A percentile compares a stretch with the other conserved stretches of the same genome.
Conservation (phyloP, 1,139 yeast species). For the Wickerhamiella infanticola region DNA sequence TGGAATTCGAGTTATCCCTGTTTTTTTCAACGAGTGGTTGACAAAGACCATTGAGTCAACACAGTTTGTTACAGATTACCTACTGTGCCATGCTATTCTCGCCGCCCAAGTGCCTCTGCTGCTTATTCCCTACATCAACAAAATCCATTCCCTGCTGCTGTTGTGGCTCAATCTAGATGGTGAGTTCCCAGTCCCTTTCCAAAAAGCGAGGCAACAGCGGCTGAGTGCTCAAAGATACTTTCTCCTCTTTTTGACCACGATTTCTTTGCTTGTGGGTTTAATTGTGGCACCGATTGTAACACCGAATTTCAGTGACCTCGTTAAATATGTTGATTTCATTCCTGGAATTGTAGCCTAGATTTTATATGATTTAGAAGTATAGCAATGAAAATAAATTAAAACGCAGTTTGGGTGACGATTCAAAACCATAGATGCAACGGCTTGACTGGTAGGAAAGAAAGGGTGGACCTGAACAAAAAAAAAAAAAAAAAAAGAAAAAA, state of each 20-base stretch:
- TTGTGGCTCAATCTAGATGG: slow-evolving; percentile 65
- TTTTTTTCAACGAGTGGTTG: slow-evolving; percentile 51
- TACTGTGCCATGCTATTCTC: slow-evolving; percentile 49
- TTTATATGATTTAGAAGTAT: not conserved
- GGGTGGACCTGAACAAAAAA: too few species aligned
- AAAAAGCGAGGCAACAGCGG: slow-evolving; percentile 24
- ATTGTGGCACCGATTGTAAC: slow-evolving; percentile 32
- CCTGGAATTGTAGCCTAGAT: not conserved
- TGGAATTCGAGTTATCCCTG: slow-evolving; percentile 44
- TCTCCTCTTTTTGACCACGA: slow-evolving; percentile 29
- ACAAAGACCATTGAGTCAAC: slow-evolving; percentile 58
- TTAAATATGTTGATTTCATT: not conserved
- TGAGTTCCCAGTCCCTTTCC: slow-evolving; percentile 32
- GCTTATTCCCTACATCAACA: slow-evolving; percentile 54
- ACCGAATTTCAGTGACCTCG: slow-evolving; percentile 6
- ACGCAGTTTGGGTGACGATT: not conserved
- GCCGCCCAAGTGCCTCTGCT: slow-evolving; percentile 47
- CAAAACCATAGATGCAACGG: too few species aligned
- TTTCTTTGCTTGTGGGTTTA: slow-evolving; percentile 26
- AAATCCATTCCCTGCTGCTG: slow-evolving; percentile 63
- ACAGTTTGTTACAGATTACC: slow-evolving; percentile 55
- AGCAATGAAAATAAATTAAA: not conserved
- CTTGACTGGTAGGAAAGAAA: too few species aligned
- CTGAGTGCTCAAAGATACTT: slow-evolving; percentile 27
- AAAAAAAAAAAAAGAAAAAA: not conserved